A percentile compares a stretch with the other conserved stretches of the same genome.
Evolutionary conservation across 75 land plant species (phyloP).

Genomic region (Pseudotsuga menziesii): DNA sequence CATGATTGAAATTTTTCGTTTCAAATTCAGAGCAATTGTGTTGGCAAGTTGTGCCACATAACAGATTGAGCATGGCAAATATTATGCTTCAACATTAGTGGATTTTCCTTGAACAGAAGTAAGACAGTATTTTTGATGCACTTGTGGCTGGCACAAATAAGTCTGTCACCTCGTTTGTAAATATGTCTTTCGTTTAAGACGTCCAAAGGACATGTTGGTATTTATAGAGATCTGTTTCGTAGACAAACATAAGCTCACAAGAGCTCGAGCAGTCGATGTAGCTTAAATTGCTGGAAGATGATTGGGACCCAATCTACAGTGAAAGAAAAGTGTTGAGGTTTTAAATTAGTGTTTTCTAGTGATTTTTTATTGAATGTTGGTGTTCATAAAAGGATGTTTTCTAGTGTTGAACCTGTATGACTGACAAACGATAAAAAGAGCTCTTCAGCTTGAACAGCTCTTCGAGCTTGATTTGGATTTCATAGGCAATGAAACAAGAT

Average conservation of each 20-base stretch:
- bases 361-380: too few species aligned
- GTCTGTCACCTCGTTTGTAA: background rate
- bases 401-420: too few species aligned
- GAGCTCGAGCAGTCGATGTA: background rate
- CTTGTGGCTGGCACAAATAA: background rate
- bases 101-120: background rate
- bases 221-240: background rate
- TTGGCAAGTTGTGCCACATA: background rate
- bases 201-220: background rate
- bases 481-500: too few species aligned
- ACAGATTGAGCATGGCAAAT: background rate
- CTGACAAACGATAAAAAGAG: too few species aligned
- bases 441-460: too few species aligned
- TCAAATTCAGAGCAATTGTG: background rate
- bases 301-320: too few species aligned
- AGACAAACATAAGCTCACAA: background rate
- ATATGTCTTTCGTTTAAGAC: background rate
- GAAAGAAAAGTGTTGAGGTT: too few species aligned
- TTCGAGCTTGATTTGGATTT: too few species aligned
- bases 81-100: too few species aligned
- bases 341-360: too few species aligned
- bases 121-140: background rate
- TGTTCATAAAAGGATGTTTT: too few species aligned
- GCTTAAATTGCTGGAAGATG: slow-evolving; percentile 7
- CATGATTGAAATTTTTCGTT: background rate